Evolutionary conservation across 1,139 yeast genomes (phyloP), one percentile per base, ranked within the genome.

Genomic region (Scheffersomyces cryptocercus): DNA sequence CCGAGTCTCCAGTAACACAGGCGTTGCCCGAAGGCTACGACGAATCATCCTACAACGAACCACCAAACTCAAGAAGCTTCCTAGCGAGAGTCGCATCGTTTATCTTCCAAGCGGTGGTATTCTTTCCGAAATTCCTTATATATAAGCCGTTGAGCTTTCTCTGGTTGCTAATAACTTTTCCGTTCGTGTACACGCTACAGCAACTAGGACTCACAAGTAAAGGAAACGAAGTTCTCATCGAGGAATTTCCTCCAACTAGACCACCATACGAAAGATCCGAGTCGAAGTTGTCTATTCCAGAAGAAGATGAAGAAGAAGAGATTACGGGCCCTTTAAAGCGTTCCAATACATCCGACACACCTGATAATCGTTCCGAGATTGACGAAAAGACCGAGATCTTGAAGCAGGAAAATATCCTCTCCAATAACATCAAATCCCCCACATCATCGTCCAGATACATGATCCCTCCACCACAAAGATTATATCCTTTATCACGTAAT

Each of bases 361-460:
- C 35, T 14, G 29, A 35, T 36, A 24, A 24, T 15, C 34, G 8
- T 32, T 28, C 46, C 7, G 48, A 40, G 35, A 63, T 65, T 35
- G 68, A 67, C 43, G 72, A 69, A 36, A 73, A 72, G 49, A 71
- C 78, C 15, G 80, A 75, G 48, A 58, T 74, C 38, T 64, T 64
- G 39, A 70, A 65, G 49, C 73, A 66, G 44, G 76, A 70, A 48
- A 70, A 59, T 48, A 55, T 67, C 48, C 51, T 65, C 42, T 69
- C 75, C 37, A 80, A 79, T 53, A 63, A 65, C 43, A 67, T 82
- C 50, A 82, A 82, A 57, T 80, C 85, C 0, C 87, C 88, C 35
- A 72, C 84, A 1, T 65, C 73, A 42, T 61, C 76, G 36, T 77
- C 82, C 31, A 71, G 68, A 53, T 75, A 73, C 58, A 65, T 73